phyloP scores from a whole-genome alignment of 208 protist genomes.

The Tritrichomonas foetus region DNA sequence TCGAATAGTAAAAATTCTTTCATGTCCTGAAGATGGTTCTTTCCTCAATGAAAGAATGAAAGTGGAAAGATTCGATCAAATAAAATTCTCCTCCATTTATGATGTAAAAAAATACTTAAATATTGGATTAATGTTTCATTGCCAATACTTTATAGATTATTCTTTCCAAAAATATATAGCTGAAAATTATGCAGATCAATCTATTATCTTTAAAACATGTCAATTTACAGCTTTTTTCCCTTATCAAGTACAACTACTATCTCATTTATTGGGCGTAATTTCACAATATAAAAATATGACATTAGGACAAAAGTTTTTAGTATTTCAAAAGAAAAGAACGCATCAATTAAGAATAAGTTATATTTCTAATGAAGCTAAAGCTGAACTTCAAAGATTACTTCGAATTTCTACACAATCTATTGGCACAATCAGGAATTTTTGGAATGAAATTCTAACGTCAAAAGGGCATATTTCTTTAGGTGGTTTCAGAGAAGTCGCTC shows the following conservation, averaged over 20 bases:
- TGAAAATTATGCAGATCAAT: not conserved
- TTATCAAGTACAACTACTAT: not conserved
- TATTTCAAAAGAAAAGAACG: not conserved
- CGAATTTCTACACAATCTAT: not conserved
- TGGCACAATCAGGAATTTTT: not conserved
- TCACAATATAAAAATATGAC: not conserved
- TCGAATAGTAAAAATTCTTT: not conserved
- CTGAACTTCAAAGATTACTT: not conserved
- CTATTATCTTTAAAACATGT: not conserved
- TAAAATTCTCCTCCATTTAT: not conserved
- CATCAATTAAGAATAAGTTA: not conserved
- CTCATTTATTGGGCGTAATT: not conserved
- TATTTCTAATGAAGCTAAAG: not conserved
- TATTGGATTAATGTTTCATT: not conserved
- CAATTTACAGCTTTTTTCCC: not conserved
- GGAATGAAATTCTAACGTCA: not conserved
- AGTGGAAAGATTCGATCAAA: not conserved
- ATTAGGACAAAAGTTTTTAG: not conserved
- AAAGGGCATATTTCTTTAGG: not conserved
- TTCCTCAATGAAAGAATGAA: not conserved
- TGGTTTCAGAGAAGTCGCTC: not conserved
- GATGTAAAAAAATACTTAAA: not conserved
- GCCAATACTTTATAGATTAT: not conserved
- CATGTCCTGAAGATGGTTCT: not conserved
- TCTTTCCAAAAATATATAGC: not conserved